These are phyloP conservation scores for Solanum microdontum DNA, from an alignment of 257 asterid species.

Conservation along the genomic window DNA sequence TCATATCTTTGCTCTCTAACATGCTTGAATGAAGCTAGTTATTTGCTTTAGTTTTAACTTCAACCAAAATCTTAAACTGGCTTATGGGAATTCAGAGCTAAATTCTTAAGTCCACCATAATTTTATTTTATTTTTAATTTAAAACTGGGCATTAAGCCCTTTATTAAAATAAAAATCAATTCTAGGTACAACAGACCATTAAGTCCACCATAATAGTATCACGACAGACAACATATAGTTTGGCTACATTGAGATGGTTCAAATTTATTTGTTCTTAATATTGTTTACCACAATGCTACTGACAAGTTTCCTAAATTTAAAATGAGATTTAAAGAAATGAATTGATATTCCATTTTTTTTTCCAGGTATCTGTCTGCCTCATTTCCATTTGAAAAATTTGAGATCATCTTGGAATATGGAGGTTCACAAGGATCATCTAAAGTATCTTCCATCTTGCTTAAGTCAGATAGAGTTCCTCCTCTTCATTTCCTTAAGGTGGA, in stretches of 20 bases:
- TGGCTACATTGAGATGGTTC: neutral
- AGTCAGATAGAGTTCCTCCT: conserved; percentile 19
- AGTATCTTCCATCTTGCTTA: conserved; percentile 28
- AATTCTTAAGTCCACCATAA: neutral
- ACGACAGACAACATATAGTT: neutral
- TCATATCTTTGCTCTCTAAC: neutral
- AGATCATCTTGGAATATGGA: conserved; percentile 56
- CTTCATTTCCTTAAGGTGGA: conserved; percentile 56
- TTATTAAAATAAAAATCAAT: too few species aligned
- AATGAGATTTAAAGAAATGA: conserved; percentile 8
- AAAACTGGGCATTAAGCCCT: too few species aligned
- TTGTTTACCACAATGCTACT: conserved; percentile 1
- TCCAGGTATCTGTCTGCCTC: conserved; percentile 38
- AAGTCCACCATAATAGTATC: neutral
- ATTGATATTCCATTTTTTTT: conserved; percentile 7
- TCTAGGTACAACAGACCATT: too few species aligned
- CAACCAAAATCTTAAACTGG: neutral
- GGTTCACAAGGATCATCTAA: conserved; percentile 42
- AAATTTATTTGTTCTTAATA: neutral
- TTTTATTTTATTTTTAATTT: too few species aligned
- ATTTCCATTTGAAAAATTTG: conserved; percentile 41
- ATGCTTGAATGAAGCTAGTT: neutral
- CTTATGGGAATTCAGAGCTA: neutral
- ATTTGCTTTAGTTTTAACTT: neutral
- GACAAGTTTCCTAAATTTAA: neutral